These are phyloP conservation scores for Ogataea trehalophila DNA, from an alignment of 805 yeast species.

Conservation along the genomic window DNA sequence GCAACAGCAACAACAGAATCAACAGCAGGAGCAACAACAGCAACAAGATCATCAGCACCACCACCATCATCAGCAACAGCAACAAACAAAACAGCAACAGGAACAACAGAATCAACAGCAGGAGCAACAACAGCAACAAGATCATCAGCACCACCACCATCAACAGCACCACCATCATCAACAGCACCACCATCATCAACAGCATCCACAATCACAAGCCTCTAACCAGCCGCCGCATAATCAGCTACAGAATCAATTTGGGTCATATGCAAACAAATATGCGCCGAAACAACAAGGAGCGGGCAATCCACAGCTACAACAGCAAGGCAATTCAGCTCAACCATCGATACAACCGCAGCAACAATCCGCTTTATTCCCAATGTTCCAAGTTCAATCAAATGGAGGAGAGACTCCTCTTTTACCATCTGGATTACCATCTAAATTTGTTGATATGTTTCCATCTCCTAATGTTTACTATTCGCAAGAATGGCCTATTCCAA, in stretches of 20 bases:
- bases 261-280: slow-evolving; percentile 8
- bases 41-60: neutral
- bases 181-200: slow-evolving; percentile 8
- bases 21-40: slow-evolving; percentile 1
- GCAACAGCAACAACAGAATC: slow-evolving; percentile 1
- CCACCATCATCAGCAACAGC: neutral
- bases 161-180: slow-evolving; percentile 16
- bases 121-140: slow-evolving; percentile 5
- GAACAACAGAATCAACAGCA: neutral
- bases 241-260: slow-evolving; percentile 2
- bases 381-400: slow-evolving; percentile 6
- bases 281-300: slow-evolving; percentile 27
- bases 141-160: slow-evolving; percentile 18
- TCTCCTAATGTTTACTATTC: slow-evolving; percentile 77
- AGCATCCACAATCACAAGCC: neutral
- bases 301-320: slow-evolving; percentile 15
- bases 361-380: slow-evolving; percentile 4
- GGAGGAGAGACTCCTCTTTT: slow-evolving; percentile 62
- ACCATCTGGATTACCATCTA: slow-evolving; percentile 61
- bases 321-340: slow-evolving; percentile 14
- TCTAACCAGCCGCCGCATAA: neutral
- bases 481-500: slow-evolving; percentile 48
- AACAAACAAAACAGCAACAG: neutral
- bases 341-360: slow-evolving; percentile 3
- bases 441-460: slow-evolving; percentile 72